Base-by-base conservation (phyloP, 176 grass and related monocot genomes). In the Oryza australiensis region DNA sequence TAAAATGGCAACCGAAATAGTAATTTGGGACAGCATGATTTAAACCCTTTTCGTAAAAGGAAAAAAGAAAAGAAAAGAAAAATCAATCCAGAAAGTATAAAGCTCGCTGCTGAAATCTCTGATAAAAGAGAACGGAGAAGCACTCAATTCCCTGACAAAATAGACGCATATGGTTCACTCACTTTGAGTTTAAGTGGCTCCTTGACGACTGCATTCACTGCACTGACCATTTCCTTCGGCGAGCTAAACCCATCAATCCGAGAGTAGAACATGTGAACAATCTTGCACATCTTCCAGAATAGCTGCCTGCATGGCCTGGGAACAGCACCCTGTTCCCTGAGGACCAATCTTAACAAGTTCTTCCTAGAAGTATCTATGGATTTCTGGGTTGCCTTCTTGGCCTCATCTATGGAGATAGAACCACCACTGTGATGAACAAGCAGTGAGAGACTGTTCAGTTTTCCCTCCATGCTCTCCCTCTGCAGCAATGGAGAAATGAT, bases 401-500 rank as follows among this genome's bases (percentile, higher is more conserved):
- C 92, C 9, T 85, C 73, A 46, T 83, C 55, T 68, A 82, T 18
- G 10, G 92, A 87, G 34, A 62, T 57, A 4, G 69, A 87, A 48
- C 82, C 76, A 0, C 72, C 24, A 53, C 78, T 78, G 38, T 82
- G 72, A 46, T 72, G 68, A 40, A 89, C 37, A 9, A 60, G 63
- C 2, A 94, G 81, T 2, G 89, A 87, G 3, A 85, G 70, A 13
- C 68, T 77, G n/a, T 91, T 94, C 68, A 91, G 10, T 41, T 91
- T 91, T 29, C 89, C 92, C 57, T 94, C 81, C 1, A 18, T 49
- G 22, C 26, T 55, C 84, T 94, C 92, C 80, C 87, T 94, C 92
- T 91, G 77, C 75, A 27, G 66, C 5, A 23, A 23, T 23, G 23
- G 7, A 60, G 0, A 5, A 70, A 38, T 20, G 9, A 12, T 70